phyloP scores from a whole-genome alignment of 208 protist species.

The Angomonas desouzai region DNA sequence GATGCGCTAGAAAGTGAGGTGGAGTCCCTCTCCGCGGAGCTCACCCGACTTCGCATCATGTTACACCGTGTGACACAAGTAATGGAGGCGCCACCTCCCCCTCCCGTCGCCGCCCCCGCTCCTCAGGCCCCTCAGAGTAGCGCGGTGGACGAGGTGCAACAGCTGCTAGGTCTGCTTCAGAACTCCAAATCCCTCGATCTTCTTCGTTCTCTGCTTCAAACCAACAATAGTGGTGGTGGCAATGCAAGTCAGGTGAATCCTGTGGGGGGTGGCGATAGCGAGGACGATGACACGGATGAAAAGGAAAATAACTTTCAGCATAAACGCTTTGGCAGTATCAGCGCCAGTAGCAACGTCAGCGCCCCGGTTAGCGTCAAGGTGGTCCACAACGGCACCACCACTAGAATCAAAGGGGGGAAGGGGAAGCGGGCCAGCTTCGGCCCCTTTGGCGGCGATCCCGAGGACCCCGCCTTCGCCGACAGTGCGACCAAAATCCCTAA shows the following conservation, averaged over 20 bases:
- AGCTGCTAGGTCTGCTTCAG: conserved; percentile 9
- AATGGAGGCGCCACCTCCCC: conserved; percentile 25
- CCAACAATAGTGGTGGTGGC: no score
- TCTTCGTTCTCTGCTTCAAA: conserved; percentile 6
- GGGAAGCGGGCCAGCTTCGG: background rate
- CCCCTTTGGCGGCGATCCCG: background rate
- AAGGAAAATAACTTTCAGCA: background rate
- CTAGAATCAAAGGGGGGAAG: no score
- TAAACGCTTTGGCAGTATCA: no score
- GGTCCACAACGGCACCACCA: no score
- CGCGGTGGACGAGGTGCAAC: conserved; percentile 1
- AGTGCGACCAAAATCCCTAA: background rate
- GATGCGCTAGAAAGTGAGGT: conserved; percentile 80
- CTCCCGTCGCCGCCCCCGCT: background rate
- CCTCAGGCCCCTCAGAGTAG: background rate
- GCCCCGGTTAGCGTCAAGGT: no score
- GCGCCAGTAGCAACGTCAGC: no score
- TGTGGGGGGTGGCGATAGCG: background rate
- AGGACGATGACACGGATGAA: background rate
- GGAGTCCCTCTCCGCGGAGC: conserved; percentile 71
- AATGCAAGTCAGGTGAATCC: no score
- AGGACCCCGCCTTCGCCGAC: background rate
- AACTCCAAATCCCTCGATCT: conserved; percentile 3
- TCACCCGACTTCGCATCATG: conserved; percentile 84
- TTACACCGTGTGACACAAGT: conserved; percentile 64